Percentiles rank a stretch among this genome's conserved stretches.
Conservation (phyloP, 2,329 filamentous ascomycete species). For the Aureobasidium sp. region DNA sequence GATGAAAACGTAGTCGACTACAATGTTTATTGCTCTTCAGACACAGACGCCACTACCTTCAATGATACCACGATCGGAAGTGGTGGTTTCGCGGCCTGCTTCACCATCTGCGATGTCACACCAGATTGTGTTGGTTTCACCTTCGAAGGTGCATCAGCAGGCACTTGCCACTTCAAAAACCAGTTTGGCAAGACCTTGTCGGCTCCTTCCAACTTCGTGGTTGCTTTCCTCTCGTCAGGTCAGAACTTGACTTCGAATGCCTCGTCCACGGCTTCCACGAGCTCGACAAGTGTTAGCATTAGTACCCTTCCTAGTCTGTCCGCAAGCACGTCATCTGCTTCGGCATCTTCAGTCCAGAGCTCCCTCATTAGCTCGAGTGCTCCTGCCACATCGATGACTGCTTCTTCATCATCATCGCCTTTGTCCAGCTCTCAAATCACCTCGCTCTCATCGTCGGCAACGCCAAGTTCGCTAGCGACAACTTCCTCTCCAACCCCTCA, state of each 20-base stretch:
- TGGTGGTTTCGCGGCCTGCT: conserved; percentile 18
- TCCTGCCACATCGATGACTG: neutral
- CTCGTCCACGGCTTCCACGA: neutral
- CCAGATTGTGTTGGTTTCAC: conserved; percentile 17
- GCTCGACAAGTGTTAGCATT: neutral
- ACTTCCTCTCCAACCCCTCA: conserved; percentile 3
- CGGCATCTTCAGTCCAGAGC: neutral
- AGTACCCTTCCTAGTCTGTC: neutral
- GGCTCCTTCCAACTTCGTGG: conserved; percentile 14
- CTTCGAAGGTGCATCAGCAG: conserved; percentile 15
- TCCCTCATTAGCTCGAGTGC: neutral
- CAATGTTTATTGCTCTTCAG: conserved; percentile 18
- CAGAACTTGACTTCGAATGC: neutral
- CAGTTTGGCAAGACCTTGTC: neutral
- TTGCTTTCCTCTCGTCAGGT: conserved; percentile 9
- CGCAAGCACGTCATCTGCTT: neutral
- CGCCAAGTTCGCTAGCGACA: neutral
- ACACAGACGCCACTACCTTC: conserved; percentile 13
- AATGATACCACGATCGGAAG: neutral
- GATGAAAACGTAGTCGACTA: conserved; percentile 18
- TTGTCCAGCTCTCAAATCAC: neutral
- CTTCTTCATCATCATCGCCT: neutral
- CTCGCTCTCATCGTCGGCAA: neutral
- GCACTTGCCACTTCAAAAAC: conserved; percentile 18
- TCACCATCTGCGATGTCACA: conserved; percentile 19